Conservation (phyloP, 2,329 filamentous ascomycete genomes). For the Colletotrichum musae region DNA sequence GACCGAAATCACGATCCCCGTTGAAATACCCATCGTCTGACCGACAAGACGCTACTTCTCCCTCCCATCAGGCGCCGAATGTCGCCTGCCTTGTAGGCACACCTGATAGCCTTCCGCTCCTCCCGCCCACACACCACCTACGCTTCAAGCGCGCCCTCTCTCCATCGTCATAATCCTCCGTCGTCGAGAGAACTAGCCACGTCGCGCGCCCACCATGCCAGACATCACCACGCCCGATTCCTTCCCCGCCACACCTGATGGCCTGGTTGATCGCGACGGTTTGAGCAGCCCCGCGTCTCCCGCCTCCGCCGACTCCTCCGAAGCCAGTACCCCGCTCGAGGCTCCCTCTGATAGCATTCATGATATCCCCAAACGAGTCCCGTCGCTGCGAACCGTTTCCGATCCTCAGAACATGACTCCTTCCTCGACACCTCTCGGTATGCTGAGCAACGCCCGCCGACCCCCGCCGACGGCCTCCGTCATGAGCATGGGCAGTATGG, state of each 20-base stretch:
- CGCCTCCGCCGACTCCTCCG: conserved; percentile 62
- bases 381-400: conserved; percentile 72
- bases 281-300: conserved; percentile 58
- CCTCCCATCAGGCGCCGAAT: conserved; percentile 4
- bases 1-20: conserved; percentile 12
- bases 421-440: conserved; percentile 87
- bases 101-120: conserved; percentile 11
- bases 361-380: conserved; percentile 65
- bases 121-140: neutral
- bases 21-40: conserved; percentile 15
- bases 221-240: conserved; percentile 50
- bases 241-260: conserved; percentile 63
- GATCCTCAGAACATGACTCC: conserved; percentile 78
- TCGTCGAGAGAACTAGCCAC: neutral
- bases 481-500: conserved; percentile 46
- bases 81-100: conserved; percentile 21
- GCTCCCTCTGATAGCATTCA: conserved; percentile 49
- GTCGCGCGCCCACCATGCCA: conserved; percentile 29
- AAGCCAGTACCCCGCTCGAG: conserved; percentile 64
- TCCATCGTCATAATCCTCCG: conserved; percentile 2
- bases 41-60: conserved; percentile 1
- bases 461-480: conserved; percentile 59
- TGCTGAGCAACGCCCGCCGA: conserved; percentile 76
- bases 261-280: conserved; percentile 52
- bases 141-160: neutral